Conservation (phyloP, 2,329 filamentous ascomycete genomes). For the Cladosporium cucumerinum region DNA sequence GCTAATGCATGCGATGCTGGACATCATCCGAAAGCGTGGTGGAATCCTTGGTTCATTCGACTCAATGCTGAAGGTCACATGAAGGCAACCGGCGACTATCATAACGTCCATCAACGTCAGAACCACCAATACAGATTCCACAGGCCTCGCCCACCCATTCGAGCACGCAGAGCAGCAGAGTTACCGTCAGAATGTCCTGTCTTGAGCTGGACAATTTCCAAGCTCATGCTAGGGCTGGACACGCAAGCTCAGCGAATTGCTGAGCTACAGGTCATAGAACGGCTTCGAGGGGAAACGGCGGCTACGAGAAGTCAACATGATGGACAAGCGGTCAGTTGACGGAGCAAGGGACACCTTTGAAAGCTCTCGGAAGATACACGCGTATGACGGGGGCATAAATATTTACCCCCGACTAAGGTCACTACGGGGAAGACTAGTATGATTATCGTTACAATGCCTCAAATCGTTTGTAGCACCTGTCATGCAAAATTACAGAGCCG, state of each 20-base stretch:
- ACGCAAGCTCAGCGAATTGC: not conserved
- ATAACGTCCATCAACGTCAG: not conserved
- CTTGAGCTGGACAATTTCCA: not conserved
- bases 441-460: not conserved
- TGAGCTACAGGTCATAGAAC: not conserved
- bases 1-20: not conserved
- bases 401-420: not conserved
- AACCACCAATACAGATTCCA: not conserved
- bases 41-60: not conserved
- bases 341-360: rapidly evolving
- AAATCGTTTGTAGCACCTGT: not conserved
- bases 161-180: not conserved
- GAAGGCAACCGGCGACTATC: not conserved
- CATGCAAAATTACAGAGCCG: not conserved
- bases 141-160: not conserved
- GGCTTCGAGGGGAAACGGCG: not conserved
- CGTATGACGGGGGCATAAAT: not conserved
- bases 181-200: not conserved
- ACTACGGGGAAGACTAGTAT: not conserved
- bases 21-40: not conserved
- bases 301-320: not conserved
- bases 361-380: not conserved
- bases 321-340: too few relatives aligned
- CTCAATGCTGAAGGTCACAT: not conserved
- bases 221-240: not conserved